Evolutionary conservation across 805 yeast species (phyloP), one percentile per base, ranked within the genome.

Genomic region (Candida stauntonica): DNA sequence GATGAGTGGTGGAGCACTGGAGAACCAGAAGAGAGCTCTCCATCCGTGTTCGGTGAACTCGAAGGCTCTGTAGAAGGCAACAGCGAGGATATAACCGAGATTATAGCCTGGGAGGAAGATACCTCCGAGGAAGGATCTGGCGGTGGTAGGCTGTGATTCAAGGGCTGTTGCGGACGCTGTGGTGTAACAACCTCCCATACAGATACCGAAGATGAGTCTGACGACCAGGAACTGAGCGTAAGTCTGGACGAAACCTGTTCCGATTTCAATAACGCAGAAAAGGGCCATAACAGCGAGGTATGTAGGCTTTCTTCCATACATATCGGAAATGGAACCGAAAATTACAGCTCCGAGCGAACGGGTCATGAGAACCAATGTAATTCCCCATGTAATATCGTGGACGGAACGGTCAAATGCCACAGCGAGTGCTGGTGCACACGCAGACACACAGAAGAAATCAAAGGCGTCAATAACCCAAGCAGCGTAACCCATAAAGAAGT

Each of bases 381-480:
- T 72, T 34, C 86, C 88, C 85, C 86, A 81, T 9, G 86, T 76
- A 48, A 82, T 68, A 33, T 71, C 73, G 17, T 67, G 63, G 18
- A 73, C 67, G 1, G 66, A 38, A 7, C 59, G 63, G 30, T 63
- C 64, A 36, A 81, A 69, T 3, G 71, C 52, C 28, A 56, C 50
- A 21, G 86, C 81, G 36, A 82, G 66, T 3, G 64, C 57, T 2
- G 70, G 41, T 3, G 73, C 79, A 38, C 77, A 72, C 33, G 79
- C 66, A 11, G 82, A 71, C 8, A 78, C 80, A 20, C 75, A 63
- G 54, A 82, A 82, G 61, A 78, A 82, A 51, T 81, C 88, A 57
- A 81, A 72, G 3, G 86, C 80, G 50, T 81, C 89, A 71, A 80
- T 68, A 3, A 82, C 68, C 88, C 89, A 82, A 24, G 79, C 83